Evolutionary conservation across 2,329 filamentous ascomycete species (phyloP).

Genomic region (Botrytis sinoallii): DNA sequence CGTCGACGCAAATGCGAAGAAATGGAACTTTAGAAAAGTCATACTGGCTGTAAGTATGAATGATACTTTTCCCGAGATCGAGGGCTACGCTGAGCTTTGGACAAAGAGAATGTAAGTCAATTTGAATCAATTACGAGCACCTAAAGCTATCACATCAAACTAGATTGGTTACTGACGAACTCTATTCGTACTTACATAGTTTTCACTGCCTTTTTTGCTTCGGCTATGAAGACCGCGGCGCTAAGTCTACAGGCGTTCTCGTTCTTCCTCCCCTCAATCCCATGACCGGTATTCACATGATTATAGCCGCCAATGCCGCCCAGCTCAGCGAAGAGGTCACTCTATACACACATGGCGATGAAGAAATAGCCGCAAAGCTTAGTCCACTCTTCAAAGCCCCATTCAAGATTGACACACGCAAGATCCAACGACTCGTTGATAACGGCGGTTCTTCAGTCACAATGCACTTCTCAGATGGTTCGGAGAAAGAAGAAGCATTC

Average conservation of each 20-base stretch:
- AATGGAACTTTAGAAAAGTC: constrained; percentile 51
- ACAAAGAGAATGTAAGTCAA: constrained; percentile 32
- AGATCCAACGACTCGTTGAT: not conserved
- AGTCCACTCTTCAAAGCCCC: not conserved
- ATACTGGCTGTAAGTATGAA: constrained; percentile 53
- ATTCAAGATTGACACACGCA: constrained; percentile 9
- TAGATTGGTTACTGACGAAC: too few species aligned
- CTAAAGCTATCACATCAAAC: not conserved
- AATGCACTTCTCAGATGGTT: constrained; percentile 19
- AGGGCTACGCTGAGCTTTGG: constrained; percentile 56
- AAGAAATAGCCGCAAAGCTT: not conserved
- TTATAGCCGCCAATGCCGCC: constrained; percentile 44
- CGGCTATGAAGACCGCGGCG: constrained; percentile 54
- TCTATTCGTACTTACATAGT: constrained; percentile 20
- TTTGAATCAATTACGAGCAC: not conserved
- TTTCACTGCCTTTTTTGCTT: constrained; percentile 60
- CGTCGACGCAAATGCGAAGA: constrained; percentile 42
- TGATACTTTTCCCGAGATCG: constrained; percentile 50
- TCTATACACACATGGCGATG: constrained; percentile 50
- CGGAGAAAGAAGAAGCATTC: constrained; percentile 41
- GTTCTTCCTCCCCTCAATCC: constrained; percentile 39
- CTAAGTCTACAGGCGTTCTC: constrained; percentile 46
- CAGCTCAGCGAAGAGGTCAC: constrained; percentile 45
- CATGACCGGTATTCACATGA: constrained; percentile 36
- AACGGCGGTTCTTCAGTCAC: constrained; percentile 42